A percentile compares a stretch with the other conserved stretches of the same genome.
Evolutionary conservation across 2,329 filamentous ascomycete species (phyloP).

Genomic region (Penicillium glabrum): DNA sequence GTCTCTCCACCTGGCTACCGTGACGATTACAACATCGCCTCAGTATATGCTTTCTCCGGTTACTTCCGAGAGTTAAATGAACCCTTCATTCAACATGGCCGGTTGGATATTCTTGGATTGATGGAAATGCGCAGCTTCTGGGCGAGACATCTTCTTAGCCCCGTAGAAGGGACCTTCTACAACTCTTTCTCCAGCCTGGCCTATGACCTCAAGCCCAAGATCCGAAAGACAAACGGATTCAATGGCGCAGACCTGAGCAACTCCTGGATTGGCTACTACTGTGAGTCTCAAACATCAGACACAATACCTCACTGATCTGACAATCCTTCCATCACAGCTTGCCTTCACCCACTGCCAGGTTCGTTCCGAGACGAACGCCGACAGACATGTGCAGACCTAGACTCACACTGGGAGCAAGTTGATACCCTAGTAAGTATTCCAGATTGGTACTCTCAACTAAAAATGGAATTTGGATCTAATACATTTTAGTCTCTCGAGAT

Average conservation of each 20-base stretch:
- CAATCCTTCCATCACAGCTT: conserved; percentile 25
- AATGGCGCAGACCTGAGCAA: conserved; percentile 8
- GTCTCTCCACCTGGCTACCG: conserved; percentile 25
- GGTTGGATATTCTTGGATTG: conserved; percentile 31
- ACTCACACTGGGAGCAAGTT: conserved; percentile 21
- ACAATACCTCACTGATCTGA: neutral
- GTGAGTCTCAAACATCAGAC: conserved; percentile 18
- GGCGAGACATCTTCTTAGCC: conserved; percentile 39
- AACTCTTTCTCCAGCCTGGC: conserved; percentile 22
- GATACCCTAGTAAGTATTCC: conserved; percentile 24
- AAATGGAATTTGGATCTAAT: conserved; percentile 1
- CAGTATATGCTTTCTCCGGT: conserved; percentile 26
- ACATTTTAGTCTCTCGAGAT: conserved; percentile 25
- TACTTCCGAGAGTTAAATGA: neutral
- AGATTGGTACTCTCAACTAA: neutral
- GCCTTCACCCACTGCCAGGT: conserved; percentile 36
- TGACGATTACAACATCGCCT: conserved; percentile 32
- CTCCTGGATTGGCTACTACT: conserved; percentile 37
- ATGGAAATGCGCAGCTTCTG: conserved; percentile 45
- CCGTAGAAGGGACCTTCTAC: conserved; percentile 27
- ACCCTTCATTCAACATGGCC: conserved; percentile 16
- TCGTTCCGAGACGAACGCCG: conserved; percentile 19
- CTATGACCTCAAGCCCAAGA: conserved; percentile 17
- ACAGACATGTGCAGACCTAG: conserved; percentile 38
- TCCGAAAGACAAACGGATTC: conserved; percentile 12